Evolutionary conservation across 129 eudicot species (phyloP).

Genomic region (Tanacetum coccineum): DNA sequence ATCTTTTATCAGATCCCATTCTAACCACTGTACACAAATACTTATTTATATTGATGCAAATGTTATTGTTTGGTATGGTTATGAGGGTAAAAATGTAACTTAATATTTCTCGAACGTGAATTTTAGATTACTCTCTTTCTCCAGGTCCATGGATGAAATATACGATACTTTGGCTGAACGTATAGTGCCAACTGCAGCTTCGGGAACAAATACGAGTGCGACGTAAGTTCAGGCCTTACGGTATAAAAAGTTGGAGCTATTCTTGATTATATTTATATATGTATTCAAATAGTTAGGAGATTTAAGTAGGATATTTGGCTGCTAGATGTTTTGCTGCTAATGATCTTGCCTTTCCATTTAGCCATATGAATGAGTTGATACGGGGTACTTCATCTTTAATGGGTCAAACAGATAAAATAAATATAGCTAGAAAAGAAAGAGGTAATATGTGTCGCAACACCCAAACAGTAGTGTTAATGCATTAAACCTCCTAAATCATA

Average conservation of each 20-base stretch:
- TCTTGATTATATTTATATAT: constrained; percentile 12
- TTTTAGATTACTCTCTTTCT: constrained; percentile 17
- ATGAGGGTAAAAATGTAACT: neutral
- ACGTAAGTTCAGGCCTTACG: constrained; percentile 52
- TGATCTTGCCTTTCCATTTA: too few species aligned
- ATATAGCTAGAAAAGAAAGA: neutral
- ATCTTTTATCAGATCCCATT: too few species aligned
- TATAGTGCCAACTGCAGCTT: constrained; percentile 79
- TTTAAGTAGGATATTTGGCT: too few species aligned
- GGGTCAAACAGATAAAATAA: neutral
- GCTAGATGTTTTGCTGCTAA: too few species aligned
- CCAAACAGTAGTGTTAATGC: neutral
- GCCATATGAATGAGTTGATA: neutral
- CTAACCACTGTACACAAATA: too few species aligned
- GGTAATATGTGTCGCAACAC: neutral
- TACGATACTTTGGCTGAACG: constrained; percentile 87
- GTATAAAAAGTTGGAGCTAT: constrained; percentile 4
- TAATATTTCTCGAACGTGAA: neutral
- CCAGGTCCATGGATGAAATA: constrained; percentile 78
- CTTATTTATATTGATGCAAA: constrained; percentile 3
- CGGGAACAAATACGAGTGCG: constrained; percentile 50
- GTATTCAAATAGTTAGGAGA: neutral
- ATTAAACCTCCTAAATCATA: neutral
- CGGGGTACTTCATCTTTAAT: neutral
- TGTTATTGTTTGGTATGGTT: neutral